Base-by-base conservation (phyloP, 23 red algal species). In the Gracilaria caudata region DNA sequence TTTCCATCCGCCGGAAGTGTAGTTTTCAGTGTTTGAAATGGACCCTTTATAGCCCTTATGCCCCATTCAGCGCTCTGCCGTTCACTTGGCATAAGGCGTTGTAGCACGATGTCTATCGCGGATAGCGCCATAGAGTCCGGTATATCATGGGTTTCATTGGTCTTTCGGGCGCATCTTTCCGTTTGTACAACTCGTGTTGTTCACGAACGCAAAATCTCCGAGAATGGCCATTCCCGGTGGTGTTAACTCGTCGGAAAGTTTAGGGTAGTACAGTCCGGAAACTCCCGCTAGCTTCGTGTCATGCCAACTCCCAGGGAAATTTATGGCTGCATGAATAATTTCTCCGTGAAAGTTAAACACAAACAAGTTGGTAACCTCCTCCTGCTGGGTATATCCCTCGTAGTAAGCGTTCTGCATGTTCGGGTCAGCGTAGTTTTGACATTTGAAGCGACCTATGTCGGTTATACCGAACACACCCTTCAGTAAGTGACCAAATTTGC, bases 101-200 rank as follows among this genome's bases (percentile, higher is more conserved):
- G 56, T 17, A 65, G 23, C 0, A 82, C 24, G 13, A 66, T 2
- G 37, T 82, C 79, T 13, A 82, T 64, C 0, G 79, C 79, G 1
- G 33, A 29, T 0, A 82, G 28, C 7, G 64, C 79, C n/a, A 4
- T 23, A 8, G 51, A 39, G 7, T 40, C 56, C 20, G 29, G 29
- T 37, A 82, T 66, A 20, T 19, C 56, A 7, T 17, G 0, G 1
- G 55, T 64, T 26, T 82, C 79, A 38, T 82, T 82, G 2, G 79
- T 60, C 58, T 82, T 82, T 47, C 79, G 1, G 0, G 79, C 79
- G 17, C 79, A 82, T 66, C 56, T 82, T 82, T 8, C 55, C 79
- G 14, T 82, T 82, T 20, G 59, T 63, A 16, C 29, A 30, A 4
- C 56, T 34, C 0, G 47, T 38, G 33, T 66, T 58, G 4, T 8